A percentile compares a stretch with the other conserved stretches of the same genome.
Conservation (phyloP, 352 stramenopile genomes). For the Discostella stelligera region DNA sequence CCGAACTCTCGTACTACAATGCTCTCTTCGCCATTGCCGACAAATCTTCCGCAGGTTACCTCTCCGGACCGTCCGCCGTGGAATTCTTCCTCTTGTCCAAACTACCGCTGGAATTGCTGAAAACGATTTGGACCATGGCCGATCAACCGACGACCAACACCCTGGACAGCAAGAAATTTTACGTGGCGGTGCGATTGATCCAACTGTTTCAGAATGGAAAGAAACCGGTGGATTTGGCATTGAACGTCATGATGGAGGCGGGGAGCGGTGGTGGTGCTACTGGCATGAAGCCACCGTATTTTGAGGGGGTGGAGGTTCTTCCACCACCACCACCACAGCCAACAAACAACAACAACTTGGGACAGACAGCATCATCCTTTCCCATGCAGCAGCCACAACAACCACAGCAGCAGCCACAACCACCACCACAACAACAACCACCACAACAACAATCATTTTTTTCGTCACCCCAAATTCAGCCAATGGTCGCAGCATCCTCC, state of each 20-base stretch:
- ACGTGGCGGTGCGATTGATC: constrained; percentile 74
- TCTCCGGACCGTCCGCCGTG: constrained; percentile 88
- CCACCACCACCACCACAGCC: not conserved
- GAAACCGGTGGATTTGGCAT: constrained; percentile 53
- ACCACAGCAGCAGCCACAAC: constrained; percentile 10
- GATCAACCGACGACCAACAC: constrained; percentile 63
- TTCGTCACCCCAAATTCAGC: not conserved
- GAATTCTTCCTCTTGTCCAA: constrained; percentile 91
- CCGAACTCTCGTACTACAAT: constrained; percentile 84
- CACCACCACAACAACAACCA: constrained; percentile 6
- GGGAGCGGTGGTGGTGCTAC: not conserved
- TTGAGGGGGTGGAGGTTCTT: constrained; percentile 63
- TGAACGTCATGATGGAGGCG: constrained; percentile 41
- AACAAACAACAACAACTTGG: not conserved
- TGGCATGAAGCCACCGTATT: constrained; percentile 53
- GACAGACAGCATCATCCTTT: not conserved
- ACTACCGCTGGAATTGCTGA: constrained; percentile 85
- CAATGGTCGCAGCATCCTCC: not conserved
- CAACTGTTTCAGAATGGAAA: constrained; percentile 81
- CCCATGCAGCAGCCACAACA: constrained; percentile 16
- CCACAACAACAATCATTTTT: constrained; percentile 33
- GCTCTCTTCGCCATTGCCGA: constrained; percentile 89
- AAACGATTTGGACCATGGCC: constrained; percentile 78
- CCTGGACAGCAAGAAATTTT: constrained; percentile 73
- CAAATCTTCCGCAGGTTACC: constrained; percentile 83